phyloP scores from a whole-genome alignment of 2,329 filamentous ascomycete species.

The Aschersonia sp. region DNA sequence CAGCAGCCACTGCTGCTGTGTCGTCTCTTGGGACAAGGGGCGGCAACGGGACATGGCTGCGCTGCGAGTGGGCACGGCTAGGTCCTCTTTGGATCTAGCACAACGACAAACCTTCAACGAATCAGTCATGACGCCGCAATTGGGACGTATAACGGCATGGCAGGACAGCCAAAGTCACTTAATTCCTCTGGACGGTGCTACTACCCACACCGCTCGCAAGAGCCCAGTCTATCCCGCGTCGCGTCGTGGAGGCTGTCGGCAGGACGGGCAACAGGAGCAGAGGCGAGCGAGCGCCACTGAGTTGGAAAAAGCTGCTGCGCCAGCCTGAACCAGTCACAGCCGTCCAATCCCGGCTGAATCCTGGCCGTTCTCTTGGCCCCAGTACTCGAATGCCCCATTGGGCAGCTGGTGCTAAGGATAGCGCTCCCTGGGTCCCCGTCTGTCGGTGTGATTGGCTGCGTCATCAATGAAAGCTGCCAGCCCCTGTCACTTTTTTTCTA shows the following conservation, averaged over 20 bases:
- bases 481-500: slow-evolving; percentile 36
- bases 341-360: slow-evolving; percentile 19
- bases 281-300: slow-evolving; percentile 1
- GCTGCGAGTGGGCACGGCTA: slow-evolving; percentile 4
- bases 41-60: slow-evolving; percentile 5
- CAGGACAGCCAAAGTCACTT: background rate
- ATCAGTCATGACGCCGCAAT: background rate
- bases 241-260: slow-evolving; percentile 2
- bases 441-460: slow-evolving; percentile 32
- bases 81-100: background rate
- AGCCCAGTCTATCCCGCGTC: background rate
- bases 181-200: background rate
- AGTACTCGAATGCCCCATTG: slow-evolving; percentile 33
- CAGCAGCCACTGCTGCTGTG: slow-evolving; percentile 1
- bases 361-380: slow-evolving; percentile 28
- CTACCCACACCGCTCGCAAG: slow-evolving; percentile 17
- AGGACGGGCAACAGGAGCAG: slow-evolving; percentile 1
- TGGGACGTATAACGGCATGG: background rate
- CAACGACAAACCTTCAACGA: background rate
- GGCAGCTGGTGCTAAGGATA: slow-evolving; percentile 26
- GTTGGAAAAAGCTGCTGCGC: background rate
- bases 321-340: slow-evolving; percentile 4
- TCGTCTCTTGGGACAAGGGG: slow-evolving; percentile 3
- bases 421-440: slow-evolving; percentile 19
- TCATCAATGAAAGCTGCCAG: slow-evolving; percentile 30